Evolutionary conservation across 805 yeast species (phyloP), one percentile per base, ranked within the genome.

Genomic region (Candida corydali): DNA sequence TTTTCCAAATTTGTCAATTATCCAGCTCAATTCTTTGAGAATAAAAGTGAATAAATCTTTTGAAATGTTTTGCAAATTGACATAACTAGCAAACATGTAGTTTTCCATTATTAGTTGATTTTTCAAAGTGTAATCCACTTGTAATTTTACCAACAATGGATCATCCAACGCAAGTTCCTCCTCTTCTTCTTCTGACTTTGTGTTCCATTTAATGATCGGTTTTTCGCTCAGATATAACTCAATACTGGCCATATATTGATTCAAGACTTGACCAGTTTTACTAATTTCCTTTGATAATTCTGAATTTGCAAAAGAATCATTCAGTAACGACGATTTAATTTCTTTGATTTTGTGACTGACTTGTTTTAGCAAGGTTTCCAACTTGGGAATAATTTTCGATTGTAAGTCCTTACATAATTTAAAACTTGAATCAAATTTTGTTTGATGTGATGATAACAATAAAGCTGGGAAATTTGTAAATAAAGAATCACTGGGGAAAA

Each of bases 211-310:
- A 26, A 40, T 34, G 5, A 63, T 59, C 33, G 49, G 79, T 38
- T 68, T 67, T 30, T 63, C 56, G 15, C 55, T 57, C n/a, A 57
- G 55, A 43, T 65, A 66, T 12, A 55, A 45, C 37, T 63, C 67
- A 9, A 67, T 49, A 1, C 69, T 49, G 17, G 45, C 39, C 44
- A 53, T 57, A 39, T 60, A 68, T 28, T 45, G 42, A 23, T 49
- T 55, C 38, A 81, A 54, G 22, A 77, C 76, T 27, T 60, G 57
- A 38, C 80, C 82, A 1, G 95, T 82, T 38, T 74, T 76, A 36
- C 70, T 70, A 39, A 82, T 73, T 55, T 67, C 72, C 32, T 51
- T 63, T 10, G 57, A 40, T 18, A 67, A 43, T 6, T 55, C 51
- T 14, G 55, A 47, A 42, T 65, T 66, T 17, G 69, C 63, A 45